Conservation (phyloP, 768 basidiomycete genomes). For the Phlebiopsis gigantea region DNA sequence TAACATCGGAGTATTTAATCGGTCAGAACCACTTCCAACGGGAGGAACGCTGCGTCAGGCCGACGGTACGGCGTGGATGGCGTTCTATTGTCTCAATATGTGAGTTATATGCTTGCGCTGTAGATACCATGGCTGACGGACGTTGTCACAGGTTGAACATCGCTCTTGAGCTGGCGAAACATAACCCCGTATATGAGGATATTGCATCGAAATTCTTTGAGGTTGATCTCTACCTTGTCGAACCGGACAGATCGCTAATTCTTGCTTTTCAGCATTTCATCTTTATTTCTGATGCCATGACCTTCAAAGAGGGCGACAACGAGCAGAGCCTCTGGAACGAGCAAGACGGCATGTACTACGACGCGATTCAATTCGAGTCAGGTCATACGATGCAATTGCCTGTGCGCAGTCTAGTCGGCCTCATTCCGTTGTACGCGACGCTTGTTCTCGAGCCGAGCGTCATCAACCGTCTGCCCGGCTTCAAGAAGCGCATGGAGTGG, state of each 20-base stretch:
- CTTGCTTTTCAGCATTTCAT: slow-evolving; percentile 72
- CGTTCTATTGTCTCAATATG: slow-evolving; percentile 98
- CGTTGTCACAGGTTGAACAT: slow-evolving; percentile 82
- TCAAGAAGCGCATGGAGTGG: slow-evolving; percentile 99
- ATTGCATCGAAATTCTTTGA: slow-evolving; percentile 98
- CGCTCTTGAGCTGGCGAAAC: slow-evolving; percentile 95
- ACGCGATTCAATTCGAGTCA: slow-evolving; percentile 86
- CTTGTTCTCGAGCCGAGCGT: slow-evolving; percentile 87
- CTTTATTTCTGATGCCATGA: slow-evolving; percentile 99
- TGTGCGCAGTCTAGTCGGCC: slow-evolving; percentile 91
- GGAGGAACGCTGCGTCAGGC: slow-evolving; percentile 93
- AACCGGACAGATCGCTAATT: neutral
- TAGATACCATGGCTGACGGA: neutral
- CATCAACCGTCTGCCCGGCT: slow-evolving; percentile 91
- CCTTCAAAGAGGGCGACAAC: slow-evolving; percentile 73
- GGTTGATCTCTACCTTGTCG: slow-evolving; percentile 31
- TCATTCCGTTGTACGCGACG: slow-evolving; percentile 95
- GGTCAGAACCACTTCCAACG: slow-evolving; percentile 93
- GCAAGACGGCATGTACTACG: slow-evolving; percentile 97
- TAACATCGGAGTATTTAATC: slow-evolving; percentile 97
- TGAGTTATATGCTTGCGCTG: slow-evolving; percentile 27
- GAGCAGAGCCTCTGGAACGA: slow-evolving; percentile 92
- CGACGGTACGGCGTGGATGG: slow-evolving; percentile 99
- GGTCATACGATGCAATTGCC: slow-evolving; percentile 86
- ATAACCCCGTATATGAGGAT: slow-evolving; percentile 96